Percentiles rank a stretch among this genome's conserved stretches.
phyloP scores from a whole-genome alignment of 345 rosid genomes.

The Odontarrhena argentea region DNA sequence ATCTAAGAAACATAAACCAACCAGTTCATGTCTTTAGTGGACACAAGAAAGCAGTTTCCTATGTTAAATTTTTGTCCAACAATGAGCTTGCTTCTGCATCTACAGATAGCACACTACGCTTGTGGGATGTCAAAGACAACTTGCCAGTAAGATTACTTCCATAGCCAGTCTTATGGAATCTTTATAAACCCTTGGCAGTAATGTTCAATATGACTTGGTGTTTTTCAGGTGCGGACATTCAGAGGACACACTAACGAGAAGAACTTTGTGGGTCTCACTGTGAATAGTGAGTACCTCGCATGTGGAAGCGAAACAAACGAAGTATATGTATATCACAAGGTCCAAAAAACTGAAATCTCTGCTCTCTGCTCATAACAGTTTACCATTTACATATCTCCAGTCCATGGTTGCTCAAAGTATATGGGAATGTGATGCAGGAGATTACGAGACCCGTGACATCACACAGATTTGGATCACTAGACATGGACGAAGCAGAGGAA shows the following conservation, averaged over 20 bases:
- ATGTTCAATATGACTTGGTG: constrained; percentile 2
- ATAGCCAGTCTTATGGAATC: constrained; percentile 9
- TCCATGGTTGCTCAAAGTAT: constrained; percentile 10
- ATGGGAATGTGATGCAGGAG: constrained; percentile 54
- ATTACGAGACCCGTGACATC: constrained; percentile 77
- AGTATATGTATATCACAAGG: constrained; percentile 97
- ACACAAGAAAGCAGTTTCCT: constrained; percentile 91
- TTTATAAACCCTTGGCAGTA: constrained; percentile 12
- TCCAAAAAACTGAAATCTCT: constrained; percentile 27
- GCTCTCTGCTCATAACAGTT: neutral
- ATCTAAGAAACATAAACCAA: constrained; percentile 79
- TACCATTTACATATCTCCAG: neutral
- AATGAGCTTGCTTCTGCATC: constrained; percentile 98
- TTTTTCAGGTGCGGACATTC: constrained; percentile 74
- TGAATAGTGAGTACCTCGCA: constrained; percentile 79
- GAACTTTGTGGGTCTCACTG: constrained; percentile 91
- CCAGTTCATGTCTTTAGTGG: constrained; percentile 93
- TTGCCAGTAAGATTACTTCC: constrained; percentile 51
- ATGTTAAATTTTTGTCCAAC: constrained; percentile 90
- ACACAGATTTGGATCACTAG: constrained; percentile 90
- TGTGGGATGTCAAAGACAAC: constrained; percentile 96
- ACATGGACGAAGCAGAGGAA: constrained; percentile 82
- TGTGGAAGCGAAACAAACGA: constrained; percentile 98
- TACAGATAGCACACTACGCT: constrained; percentile 88
- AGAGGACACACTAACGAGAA: constrained; percentile 96